Conservation (phyloP, 2,329 filamentous ascomycete species). For the Aspergillus awamori region DNA sequence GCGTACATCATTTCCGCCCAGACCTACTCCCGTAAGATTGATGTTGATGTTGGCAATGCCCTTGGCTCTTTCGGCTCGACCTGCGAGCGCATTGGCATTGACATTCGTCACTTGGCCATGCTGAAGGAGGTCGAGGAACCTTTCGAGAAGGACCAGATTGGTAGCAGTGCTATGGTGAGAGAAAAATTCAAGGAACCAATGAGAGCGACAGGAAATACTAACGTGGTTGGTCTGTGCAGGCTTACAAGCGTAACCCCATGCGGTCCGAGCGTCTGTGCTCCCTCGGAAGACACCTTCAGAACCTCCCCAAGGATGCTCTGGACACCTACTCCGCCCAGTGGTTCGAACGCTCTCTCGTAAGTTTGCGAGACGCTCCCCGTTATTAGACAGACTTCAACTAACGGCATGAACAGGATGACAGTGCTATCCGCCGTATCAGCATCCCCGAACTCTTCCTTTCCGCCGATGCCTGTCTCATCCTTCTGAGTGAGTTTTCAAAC, state of each 20-base stretch:
- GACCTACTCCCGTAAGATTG: slow-evolving; percentile 79
- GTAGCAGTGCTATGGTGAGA: slow-evolving; percentile 60
- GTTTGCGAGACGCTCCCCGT: neutral
- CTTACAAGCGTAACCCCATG: slow-evolving; percentile 66
- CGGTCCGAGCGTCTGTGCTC: slow-evolving; percentile 63
- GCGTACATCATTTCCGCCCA: slow-evolving; percentile 70
- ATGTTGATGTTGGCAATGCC: slow-evolving; percentile 79
- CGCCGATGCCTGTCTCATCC: slow-evolving; percentile 61
- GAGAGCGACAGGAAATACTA: slow-evolving; percentile 11
- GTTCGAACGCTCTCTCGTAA: slow-evolving; percentile 71
- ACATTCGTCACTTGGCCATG: slow-evolving; percentile 73
- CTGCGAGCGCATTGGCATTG: slow-evolving; percentile 71
- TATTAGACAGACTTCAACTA: neutral
- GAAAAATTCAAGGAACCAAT: neutral
- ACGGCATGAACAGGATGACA: slow-evolving; percentile 60
- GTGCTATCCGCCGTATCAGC: slow-evolving; percentile 61
- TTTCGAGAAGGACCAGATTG: slow-evolving; percentile 78
- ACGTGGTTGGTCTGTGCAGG: slow-evolving; percentile 49
- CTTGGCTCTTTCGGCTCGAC: slow-evolving; percentile 78
- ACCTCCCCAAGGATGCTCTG: slow-evolving; percentile 58
- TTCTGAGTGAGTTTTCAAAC: slow-evolving; percentile 33
- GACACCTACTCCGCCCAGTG: slow-evolving; percentile 73
- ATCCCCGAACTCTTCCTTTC: slow-evolving; percentile 70
- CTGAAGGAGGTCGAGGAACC: slow-evolving; percentile 87
- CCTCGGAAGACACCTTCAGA: slow-evolving; percentile 59